Percentiles rank a stretch among this genome's conserved stretches.
Evolutionary conservation across 345 rosid species (phyloP).

Genomic region (Ceriops decandra): DNA sequence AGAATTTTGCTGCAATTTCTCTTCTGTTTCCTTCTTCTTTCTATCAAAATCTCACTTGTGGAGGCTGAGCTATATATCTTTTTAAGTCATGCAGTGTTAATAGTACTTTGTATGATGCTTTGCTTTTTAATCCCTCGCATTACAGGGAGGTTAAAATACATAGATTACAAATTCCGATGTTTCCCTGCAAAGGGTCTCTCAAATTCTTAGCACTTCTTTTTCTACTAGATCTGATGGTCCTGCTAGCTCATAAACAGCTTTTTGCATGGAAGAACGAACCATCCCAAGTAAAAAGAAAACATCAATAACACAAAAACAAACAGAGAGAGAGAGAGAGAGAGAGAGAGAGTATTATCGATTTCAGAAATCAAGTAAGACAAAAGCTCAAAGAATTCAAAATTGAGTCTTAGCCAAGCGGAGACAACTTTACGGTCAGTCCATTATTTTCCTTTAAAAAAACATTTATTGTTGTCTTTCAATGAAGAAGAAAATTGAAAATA

Average conservation of each 20-base stretch:
- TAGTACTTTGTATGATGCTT: slow-evolving; percentile 12
- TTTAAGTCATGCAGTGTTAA: slow-evolving; percentile 9
- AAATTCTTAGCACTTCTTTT: slow-evolving; percentile 41
- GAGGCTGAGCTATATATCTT: background rate
- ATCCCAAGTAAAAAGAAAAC: slow-evolving; percentile 35
- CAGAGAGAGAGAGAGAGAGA: slow-evolving; percentile 31
- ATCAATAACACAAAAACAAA: slow-evolving; percentile 31
- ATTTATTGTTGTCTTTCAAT: slow-evolving; percentile 11
- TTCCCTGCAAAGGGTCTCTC: slow-evolving; percentile 44
- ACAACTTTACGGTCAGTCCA: slow-evolving; percentile 31
- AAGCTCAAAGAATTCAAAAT: slow-evolving; percentile 34
- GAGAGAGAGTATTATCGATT: slow-evolving; percentile 21
- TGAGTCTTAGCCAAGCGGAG: slow-evolving; percentile 38
- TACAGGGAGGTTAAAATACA: slow-evolving; percentile 27
- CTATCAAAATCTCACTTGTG: too few species aligned
- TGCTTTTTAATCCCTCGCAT: slow-evolving; percentile 27
- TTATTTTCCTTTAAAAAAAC: slow-evolving; percentile 19
- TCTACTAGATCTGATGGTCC: slow-evolving; percentile 78
- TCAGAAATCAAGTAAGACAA: slow-evolving; percentile 42
- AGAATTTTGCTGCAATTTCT: background rate
- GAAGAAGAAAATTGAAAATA: slow-evolving; percentile 2
- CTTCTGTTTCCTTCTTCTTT: background rate
- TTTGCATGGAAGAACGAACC: slow-evolving; percentile 73
- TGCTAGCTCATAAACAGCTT: slow-evolving; percentile 56
- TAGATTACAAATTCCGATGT: slow-evolving; percentile 47